A percentile compares a stretch with the other conserved stretches of the same genome.
These are phyloP conservation scores for Cornus kousa DNA, from an alignment of 148 eudicot species.

Conservation along the genomic window DNA sequence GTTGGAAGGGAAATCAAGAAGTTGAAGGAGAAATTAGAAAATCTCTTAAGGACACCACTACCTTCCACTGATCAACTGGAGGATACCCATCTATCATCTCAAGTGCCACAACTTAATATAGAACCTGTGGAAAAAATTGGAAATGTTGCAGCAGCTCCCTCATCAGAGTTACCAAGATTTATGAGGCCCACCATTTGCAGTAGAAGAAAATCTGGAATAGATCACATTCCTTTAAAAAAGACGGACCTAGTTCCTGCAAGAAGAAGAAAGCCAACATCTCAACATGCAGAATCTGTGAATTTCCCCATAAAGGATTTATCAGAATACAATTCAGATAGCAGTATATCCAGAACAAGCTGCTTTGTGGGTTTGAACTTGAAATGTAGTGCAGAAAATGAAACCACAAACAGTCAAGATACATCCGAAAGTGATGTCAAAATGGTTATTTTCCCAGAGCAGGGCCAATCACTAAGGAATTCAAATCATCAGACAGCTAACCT, in stretches of 20 bases:
- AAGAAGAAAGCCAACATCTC: constrained; percentile 1
- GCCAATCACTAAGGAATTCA: background rate
- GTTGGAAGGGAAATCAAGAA: constrained; percentile 14
- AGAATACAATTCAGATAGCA: constrained; percentile 23
- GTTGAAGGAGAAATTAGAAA: constrained; percentile 18
- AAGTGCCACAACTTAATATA: constrained; percentile 3
- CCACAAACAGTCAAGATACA: constrained; percentile 8
- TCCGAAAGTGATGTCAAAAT: constrained; percentile 9
- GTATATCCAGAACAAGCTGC: constrained; percentile 25
- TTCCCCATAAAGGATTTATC: constrained; percentile 9
- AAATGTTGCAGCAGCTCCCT: background rate
- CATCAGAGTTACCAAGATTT: constrained; percentile 21
- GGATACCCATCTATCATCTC: constrained; percentile 5
- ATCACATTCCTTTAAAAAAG: background rate
- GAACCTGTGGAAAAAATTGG: background rate
- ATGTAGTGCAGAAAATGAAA: constrained; percentile 10
- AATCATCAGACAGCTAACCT: background rate
- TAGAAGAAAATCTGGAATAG: constrained; percentile 15
- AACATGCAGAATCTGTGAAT: constrained; percentile 21
- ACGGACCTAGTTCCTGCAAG: constrained; percentile 9
- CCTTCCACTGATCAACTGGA: constrained; percentile 18
- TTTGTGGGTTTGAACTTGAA: constrained; percentile 12
- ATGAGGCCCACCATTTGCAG: constrained; percentile 29
- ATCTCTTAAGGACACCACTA: constrained; percentile 6
- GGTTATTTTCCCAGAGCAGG: background rate